Evolutionary conservation across 1,139 yeast genomes (phyloP), one percentile per base, ranked within the genome.

Genomic region (Pichia sp.): DNA sequence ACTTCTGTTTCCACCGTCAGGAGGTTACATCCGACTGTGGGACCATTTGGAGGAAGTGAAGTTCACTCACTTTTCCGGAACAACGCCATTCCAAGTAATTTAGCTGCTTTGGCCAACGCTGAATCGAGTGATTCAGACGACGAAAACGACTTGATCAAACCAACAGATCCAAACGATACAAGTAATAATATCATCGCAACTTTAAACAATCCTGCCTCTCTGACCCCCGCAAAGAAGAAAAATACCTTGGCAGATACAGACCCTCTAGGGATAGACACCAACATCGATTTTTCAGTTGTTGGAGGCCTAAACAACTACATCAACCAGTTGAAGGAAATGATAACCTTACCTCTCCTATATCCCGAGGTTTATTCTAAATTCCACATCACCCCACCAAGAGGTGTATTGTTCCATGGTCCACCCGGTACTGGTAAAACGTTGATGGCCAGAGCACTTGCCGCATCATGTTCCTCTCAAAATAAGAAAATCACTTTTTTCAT

Each of bases 341-440:
- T 93, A 10, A 90, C 96, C 0, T 74, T 93, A 56, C 99, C 99
- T 0, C 74, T 93, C 59, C 72, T 92, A 55, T 93, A 93, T 63
- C 99, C 99, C 1, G 99, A 93, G 68, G 79, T 93, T 23, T 93
- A 92, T 67, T 90, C 90, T 63, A 84, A 85, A 66, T 95, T 95
- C 67, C 85, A 84, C 54, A 90, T 93, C 38, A 90, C 97, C 0
- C 99, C 99, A 2, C 99, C 99, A 15, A 77, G 99, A 62, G 99
- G 99, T 59, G 99, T 93, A 1, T 72, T 93, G 54, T 93, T 93
- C 73, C 99, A 93, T 71, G 99, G 99, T 45, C 99, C 99, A 4
- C 99, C 99, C 1, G 99, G 99, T 62, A 93, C 99, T 0, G 99
- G 99, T 77, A 93, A 93, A 68, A 93, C 99, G 0, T 77, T 93